Base-by-base conservation (phyloP, 2,329 filamentous ascomycete genomes). In the Sporothrix mexicana region DNA sequence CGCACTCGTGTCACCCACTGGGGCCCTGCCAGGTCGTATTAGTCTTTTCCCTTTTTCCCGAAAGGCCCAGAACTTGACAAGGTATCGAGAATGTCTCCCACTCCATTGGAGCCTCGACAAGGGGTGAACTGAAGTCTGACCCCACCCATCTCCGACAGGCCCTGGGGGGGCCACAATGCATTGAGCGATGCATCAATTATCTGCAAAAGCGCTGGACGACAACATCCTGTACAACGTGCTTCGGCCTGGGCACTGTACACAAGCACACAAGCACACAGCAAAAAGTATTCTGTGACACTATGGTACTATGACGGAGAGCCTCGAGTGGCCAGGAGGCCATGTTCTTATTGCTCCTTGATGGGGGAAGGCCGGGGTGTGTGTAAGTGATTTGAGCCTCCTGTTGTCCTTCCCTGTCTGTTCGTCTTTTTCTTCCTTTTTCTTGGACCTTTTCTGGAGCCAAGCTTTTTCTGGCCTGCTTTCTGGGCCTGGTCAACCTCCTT, bases 111-210 rank as follows among this genome's bases (percentile, higher is more conserved):
- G 30, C 30, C 30, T 36, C 30, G 30, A 36, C 30, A 4, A 36
- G 30, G 30, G 30, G 30, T 53, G 20, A 20, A 55, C 53, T 15
- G 55, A 17, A 41, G 25, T 61, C 62, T n/a, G 17, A 41, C 59
- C 68, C 68, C 68, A 70, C 68, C 55, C 41, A 47, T 47, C 68
- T 70, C 68, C 53, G 53, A 70, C 68, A 47, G 36, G 53, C 64
- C 64, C 55, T 51, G 23, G 47, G 20, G 41, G 47, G 41, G 47
- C 61, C 61, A 12, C 61, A 45, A 64, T 64, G 61, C 61, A 15
- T 41, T 20, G 41, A 25, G 45, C 41, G 23, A 66, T 66, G 61
- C 61, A 47, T 47, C 61, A 41, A 47, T 41, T 66, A 47, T 66
- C 23, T n/a, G 41, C 47, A 20, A 66, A 66, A 10, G 41, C 41